These are phyloP conservation scores for Talaromyces funiculosus DNA, from an alignment of 2,329 filamentous ascomycete species.

Conservation along the genomic window DNA sequence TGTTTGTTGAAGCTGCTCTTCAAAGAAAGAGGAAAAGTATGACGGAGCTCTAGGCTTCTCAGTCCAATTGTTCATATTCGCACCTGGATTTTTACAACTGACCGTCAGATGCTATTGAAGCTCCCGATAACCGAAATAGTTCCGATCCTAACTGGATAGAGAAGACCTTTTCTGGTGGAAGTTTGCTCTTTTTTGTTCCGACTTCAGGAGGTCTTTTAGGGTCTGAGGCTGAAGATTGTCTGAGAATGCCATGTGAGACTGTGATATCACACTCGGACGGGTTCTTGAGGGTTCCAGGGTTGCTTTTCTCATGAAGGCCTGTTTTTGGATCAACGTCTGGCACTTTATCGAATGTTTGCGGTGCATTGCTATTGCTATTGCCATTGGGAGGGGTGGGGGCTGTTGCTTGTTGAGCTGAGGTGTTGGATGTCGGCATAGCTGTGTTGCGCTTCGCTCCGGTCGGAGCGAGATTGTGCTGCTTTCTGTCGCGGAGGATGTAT, in stretches of 20 bases:
- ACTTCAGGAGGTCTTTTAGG: neutral
- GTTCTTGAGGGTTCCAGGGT: neutral
- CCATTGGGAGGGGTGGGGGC: neutral
- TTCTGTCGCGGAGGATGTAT: neutral
- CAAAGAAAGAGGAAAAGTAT: conserved; percentile 93
- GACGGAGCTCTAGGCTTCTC: conserved; percentile 70
- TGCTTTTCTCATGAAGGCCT: conserved; percentile 1
- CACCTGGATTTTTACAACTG: conserved; percentile 29
- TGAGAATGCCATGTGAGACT: conserved; percentile 7
- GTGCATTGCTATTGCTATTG: neutral
- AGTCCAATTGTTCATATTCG: conserved; percentile 29
- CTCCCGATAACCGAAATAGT: conserved; percentile 63
- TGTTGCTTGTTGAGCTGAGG: neutral
- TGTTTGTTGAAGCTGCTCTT: conserved; percentile 66
- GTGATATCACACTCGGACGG: neutral
- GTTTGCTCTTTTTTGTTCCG: conserved; percentile 11
- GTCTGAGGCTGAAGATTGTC: neutral
- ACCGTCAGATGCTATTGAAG: conserved; percentile 68
- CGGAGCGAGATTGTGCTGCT: neutral
- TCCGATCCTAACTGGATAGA: conserved; percentile 65
- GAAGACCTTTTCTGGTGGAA: conserved; percentile 60
- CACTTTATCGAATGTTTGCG: conserved; percentile 13
- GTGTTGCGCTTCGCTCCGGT: neutral
- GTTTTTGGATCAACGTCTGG: conserved; percentile 9
- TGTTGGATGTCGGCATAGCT: neutral